Conservation (phyloP, 108 stramenopile species). For the Nitzschia sp. region DNA sequence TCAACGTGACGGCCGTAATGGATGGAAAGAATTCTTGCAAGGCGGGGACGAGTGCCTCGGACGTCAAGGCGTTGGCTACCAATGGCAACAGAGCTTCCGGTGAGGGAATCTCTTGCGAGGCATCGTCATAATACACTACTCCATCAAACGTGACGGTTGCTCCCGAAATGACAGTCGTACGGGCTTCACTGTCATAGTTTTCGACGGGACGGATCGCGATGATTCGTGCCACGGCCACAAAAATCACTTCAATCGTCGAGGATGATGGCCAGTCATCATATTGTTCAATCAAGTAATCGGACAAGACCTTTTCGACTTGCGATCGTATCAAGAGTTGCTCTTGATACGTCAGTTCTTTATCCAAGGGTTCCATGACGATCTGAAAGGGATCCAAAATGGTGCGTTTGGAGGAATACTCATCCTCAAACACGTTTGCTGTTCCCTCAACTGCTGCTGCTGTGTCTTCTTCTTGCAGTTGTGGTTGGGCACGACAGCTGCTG, state of each 20-base stretch:
- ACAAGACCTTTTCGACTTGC: constrained; percentile 3
- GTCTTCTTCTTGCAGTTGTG: too few relatives aligned
- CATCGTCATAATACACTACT: background rate
- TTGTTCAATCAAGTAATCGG: background rate
- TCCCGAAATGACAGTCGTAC: background rate
- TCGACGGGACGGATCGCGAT: background rate
- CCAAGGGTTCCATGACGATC: background rate
- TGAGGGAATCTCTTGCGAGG: background rate
- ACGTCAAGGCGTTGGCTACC: background rate
- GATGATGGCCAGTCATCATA: background rate
- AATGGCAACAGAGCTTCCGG: background rate
- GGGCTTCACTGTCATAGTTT: background rate
- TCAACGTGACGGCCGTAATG: background rate
- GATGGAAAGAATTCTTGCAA: background rate
- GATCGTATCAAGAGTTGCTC: background rate
- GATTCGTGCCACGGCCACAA: constrained; percentile 6
- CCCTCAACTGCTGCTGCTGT: too few relatives aligned
- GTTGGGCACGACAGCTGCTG: too few relatives aligned
- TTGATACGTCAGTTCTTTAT: background rate
- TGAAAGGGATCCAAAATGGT: constrained; percentile 3
- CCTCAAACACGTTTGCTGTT: too few relatives aligned
- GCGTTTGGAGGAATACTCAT: background rate
- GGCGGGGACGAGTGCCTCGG: background rate
- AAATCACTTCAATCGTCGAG: background rate
- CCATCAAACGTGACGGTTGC: constrained; percentile 7